Evolutionary conservation across 305 asterid genomes (phyloP), one percentile per base, ranked within the genome.

Genomic region (Ajuga reptans): DNA sequence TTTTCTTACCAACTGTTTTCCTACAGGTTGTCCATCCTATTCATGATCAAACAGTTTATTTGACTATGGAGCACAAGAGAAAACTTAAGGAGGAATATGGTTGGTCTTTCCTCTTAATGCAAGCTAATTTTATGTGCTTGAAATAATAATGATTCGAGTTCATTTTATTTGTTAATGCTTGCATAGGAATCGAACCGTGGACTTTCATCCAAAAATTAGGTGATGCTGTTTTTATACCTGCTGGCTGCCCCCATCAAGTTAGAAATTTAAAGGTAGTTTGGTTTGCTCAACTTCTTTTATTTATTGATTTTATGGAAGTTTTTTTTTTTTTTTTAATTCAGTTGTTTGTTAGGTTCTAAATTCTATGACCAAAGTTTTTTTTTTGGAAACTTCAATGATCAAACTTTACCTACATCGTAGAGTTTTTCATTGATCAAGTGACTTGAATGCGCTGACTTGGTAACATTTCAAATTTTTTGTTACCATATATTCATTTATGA

Each of bases 211-310:
- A 90, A 77, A 86, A 82, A 58, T 60, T 88, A 51, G 97, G 96
- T 7, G 97, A 90, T 72, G 97, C 97, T 43, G 94, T 90, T 61
- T 67, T 88, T 42, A 80, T 89, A 76, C 96, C 96, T 65, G 96
- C 91, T 31, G 91, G 97, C 16, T 90, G 97, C 64, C 94, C 97
- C 52, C 92, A 88, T 80, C 97, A 90, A 83, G 92, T 90, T 68
- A 76, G 97, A 79, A 90, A 90, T 73, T 72, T 90, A 46, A 85
- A 85, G 95, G 96, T 90, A 75, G 31, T 2, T 37, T 64, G 8
- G 51, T 76, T 62, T 56, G 34, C 9, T 50, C 10, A n/a, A 45
- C 15, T 73, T 18, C 31, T 62, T 2, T 43, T 67, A 15, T 55
- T 21, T 57, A 33, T 72, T 65, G 54, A 60, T 67, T 69, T 37